phyloP scores from a whole-genome alignment of 2,329 filamentous ascomycete species.

The Rutstroemia sp. region DNA sequence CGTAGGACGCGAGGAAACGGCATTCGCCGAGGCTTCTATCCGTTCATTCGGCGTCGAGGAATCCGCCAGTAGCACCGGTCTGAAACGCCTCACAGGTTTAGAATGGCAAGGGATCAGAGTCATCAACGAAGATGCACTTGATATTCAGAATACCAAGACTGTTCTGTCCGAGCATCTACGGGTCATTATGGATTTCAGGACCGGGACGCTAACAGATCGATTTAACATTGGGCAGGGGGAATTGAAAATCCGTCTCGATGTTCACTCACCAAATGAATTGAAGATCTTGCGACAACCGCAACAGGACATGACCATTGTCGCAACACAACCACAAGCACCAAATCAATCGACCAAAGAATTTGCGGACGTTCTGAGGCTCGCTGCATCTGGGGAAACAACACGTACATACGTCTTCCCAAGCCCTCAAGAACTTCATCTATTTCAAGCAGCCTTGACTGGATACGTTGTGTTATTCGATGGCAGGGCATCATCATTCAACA shows the following conservation, averaged over 20 bases:
- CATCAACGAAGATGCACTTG: constrained; percentile 59
- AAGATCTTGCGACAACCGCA: constrained; percentile 67
- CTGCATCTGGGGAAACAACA: constrained; percentile 54
- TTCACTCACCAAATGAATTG: constrained; percentile 50
- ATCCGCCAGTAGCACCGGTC: constrained; percentile 36
- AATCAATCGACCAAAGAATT: constrained; percentile 58
- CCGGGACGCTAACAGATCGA: constrained; percentile 74
- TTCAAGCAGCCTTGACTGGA: constrained; percentile 73
- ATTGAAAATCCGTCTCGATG: constrained; percentile 57
- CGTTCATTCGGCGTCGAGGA: constrained; percentile 57
- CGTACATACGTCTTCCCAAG: constrained; percentile 64
- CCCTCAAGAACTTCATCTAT: constrained; percentile 64
- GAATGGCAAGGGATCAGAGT: constrained; percentile 62
- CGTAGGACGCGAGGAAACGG: constrained; percentile 58
- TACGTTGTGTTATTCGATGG: constrained; percentile 70
- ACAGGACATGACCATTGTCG: constrained; percentile 66
- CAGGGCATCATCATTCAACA: constrained; percentile 67
- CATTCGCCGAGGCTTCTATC: constrained; percentile 63
- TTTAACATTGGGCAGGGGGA: constrained; percentile 76
- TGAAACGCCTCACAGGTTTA: constrained; percentile 29
- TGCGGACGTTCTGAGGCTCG: constrained; percentile 37
- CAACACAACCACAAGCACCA: constrained; percentile 59
- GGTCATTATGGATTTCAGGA: constrained; percentile 66
- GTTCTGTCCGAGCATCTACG: constrained; percentile 72
- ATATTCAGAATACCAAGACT: constrained; percentile 53